Evolutionary conservation across 2,329 filamentous ascomycete genomes (phyloP).

Genomic region (Alternaria dauci): DNA sequence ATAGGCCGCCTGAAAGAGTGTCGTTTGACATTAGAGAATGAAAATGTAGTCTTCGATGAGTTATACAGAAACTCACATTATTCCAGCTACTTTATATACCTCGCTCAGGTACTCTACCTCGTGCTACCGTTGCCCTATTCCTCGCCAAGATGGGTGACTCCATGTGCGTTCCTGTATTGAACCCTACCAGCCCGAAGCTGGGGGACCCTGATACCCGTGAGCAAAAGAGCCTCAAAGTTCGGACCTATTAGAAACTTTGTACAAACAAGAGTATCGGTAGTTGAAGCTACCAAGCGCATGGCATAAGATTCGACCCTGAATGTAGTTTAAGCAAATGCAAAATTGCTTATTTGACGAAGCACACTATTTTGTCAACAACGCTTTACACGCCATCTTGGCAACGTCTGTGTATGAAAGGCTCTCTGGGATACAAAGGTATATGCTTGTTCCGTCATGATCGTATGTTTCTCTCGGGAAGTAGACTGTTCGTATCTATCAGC

Average conservation of each 20-base stretch:
- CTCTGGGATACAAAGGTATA: neutral
- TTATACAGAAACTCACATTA: neutral
- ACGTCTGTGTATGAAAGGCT: neutral
- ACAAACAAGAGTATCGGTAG: neutral
- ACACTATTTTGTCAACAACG: neutral
- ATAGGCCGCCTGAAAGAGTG: neutral
- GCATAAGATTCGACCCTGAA: neutral
- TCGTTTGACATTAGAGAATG: conserved; percentile 1
- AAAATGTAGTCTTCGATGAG: neutral
- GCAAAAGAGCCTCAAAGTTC: neutral
- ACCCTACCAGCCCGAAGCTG: neutral
- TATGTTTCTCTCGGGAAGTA: too few species aligned
- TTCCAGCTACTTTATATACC: neutral
- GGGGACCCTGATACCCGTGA: neutral
- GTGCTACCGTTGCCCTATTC: neutral
- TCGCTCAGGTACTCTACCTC: neutral
- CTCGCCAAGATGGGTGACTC: neutral
- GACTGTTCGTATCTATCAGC: neutral
- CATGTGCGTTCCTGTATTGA: neutral
- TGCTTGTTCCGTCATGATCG: neutral
- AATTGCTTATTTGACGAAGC: neutral
- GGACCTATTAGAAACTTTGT: neutral
- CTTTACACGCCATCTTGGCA: neutral
- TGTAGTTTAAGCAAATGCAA: neutral
- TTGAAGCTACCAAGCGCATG: neutral